Evolutionary conservation across 1,284 basidiomycete genomes (phyloP), one percentile per base, ranked within the genome.

Genomic region (Cystobasidiaceae sp.): DNA sequence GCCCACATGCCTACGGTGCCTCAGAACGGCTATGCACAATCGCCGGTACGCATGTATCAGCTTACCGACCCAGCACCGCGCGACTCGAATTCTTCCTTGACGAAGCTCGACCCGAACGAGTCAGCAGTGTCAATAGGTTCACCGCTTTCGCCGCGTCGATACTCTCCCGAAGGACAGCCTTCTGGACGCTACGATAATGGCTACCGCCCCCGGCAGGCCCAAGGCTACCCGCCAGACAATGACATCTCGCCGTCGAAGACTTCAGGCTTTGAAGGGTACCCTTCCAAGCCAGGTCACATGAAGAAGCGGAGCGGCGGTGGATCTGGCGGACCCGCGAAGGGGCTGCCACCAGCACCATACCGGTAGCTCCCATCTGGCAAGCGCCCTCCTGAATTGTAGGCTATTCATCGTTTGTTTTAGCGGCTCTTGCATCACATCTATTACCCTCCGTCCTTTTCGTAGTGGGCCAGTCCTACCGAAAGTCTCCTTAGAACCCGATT

Each of bases 221-320:
- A 9, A n/a, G 27, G 30, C 23, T 37, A 55, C 17, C 60, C 48
- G 9, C 50, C 44, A 23, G 9, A 21, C 1, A 39, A 55, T 17
- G 61, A 48, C 28, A 52, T 48, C 3, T 54, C 49, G 8, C 61
- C 61, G 11, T 43, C 49, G 27, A 45, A 49, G 43, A 56, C 61
- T 0, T 46, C 61, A 2, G 52, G 61, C 27, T 64, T 51, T 32
- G 61, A 64, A 19, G 25, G 23, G 2, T 19, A 28, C n/a, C 51
- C 61, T 21, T 21, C 30, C 4, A 37, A 45, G 13, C 25, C 44
- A 21, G 51, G 52, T 21, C 61, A 64, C 23, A 44, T 64, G 9
- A 64, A 64, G 52, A 17, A 52, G 21, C 32, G 61, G n/a, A 64
- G 61, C 32, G 61, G 61, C 9, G 61, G 61, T 21, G 52, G 61